phyloP scores from a whole-genome alignment of 2,329 filamentous ascomycete genomes.

The Chaetomium sp. region DNA sequence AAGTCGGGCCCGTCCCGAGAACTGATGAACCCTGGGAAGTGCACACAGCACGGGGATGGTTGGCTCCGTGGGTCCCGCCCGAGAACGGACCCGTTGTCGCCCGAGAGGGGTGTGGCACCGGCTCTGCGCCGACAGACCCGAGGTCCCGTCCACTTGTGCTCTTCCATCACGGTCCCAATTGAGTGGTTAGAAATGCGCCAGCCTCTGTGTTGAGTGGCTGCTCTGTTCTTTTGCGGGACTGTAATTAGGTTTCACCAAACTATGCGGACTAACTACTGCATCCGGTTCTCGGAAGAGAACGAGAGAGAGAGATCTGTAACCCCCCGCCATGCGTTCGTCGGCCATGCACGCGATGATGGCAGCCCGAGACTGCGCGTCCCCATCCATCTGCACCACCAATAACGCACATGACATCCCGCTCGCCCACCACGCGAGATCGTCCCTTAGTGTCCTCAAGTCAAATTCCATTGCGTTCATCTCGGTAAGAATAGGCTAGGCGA shows the following conservation, averaged over 20 bases:
- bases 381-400: constrained; percentile 7
- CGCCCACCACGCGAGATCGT: not conserved
- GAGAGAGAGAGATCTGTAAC: not conserved
- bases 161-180: constrained; percentile 30
- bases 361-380: not conserved
- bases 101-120: constrained; percentile 17
- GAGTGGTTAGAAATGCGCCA: constrained; percentile 27
- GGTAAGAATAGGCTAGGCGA: constrained; percentile 2
- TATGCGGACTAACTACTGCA: constrained; percentile 2
- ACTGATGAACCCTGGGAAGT: not conserved
- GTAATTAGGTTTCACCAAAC: constrained; percentile 9
- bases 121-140: constrained; percentile 10
- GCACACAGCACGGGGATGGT: constrained; percentile 3
- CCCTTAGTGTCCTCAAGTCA: not conserved
- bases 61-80: not conserved
- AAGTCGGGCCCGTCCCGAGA: not conserved
- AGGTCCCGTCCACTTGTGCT: constrained; percentile 10
- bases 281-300: constrained; percentile 26
- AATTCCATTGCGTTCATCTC: constrained; percentile 10
- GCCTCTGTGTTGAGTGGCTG: constrained; percentile 4
- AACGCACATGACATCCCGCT: constrained; percentile 19
- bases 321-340: not conserved
- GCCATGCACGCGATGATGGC: not conserved
- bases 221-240: constrained; percentile 16
- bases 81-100: constrained; percentile 21